Base-by-base conservation (phyloP, 345 rosid species). In the Draba incana region DNA sequence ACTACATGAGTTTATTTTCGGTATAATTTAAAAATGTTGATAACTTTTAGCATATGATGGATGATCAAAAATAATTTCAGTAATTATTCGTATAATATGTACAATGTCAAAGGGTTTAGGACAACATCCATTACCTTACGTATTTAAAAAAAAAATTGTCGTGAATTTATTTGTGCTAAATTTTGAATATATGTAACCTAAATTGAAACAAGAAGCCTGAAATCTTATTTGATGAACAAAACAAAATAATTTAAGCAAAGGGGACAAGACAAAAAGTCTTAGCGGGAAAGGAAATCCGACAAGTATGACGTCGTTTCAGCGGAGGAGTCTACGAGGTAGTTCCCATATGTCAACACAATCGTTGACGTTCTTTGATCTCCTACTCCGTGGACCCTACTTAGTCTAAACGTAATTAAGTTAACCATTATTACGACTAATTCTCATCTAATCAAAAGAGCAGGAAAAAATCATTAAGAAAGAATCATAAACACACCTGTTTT, bases 271-370 rank as follows among this genome's bases (percentile, higher is more conserved):
- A 59, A 57, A 60, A 58, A 73, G 72, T 65, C 77, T 33, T 57
- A 50, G 77, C 77, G 72, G 72, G 77, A 74, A 74, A 74, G 77
- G 72, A 62, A 74, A 66, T 66, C 77, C 77, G 77, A 74, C 77
- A 74, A 74, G 57, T 14, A 59, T 74, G 72, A 74, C 77, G 66
- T 73, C 72, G 70, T 73, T 58, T 51, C 66, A 73, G 71, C 12
- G 47, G 49, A 57, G 61, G 71, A 57, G 77, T 73, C 71, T 73
- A 65, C 68, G 8, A 66, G 24, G 50, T 60, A 38, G 77, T 72
- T 24, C 54, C 77, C 55, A 74, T 48, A 14, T 74, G 56, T 66
- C 68, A 74, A 66, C 23, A 74, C 67, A 24, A 15, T 44, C 43
- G 57, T 52, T 73, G 77, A 67, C 72, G 57, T 33, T 25, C 61